Percentiles rank a stretch among this genome's conserved stretches.
Evolutionary conservation across 2,329 filamentous ascomycete species (phyloP).

Genomic region (Apiospora arundinis): DNA sequence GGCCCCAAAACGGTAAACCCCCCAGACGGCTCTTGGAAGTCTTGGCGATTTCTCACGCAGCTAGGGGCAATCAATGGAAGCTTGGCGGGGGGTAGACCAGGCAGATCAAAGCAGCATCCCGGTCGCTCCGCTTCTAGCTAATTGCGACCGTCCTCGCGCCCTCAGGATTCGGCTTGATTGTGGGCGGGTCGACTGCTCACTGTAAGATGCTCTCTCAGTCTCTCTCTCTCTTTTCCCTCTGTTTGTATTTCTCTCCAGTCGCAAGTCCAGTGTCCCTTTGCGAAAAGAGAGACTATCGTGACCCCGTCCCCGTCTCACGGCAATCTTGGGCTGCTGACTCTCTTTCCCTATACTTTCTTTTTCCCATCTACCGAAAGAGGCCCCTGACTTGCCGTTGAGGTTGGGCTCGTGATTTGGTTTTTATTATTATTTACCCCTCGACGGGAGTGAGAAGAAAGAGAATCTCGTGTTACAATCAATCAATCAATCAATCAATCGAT

Average conservation of each 20-base stretch:
- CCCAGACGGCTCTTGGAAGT: conserved; percentile 8
- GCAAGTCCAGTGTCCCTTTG: neutral
- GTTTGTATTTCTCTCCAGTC: neutral
- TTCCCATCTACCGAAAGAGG: neutral
- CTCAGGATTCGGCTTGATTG: neutral
- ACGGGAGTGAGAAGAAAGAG: conserved; percentile 3
- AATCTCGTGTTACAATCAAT: conserved; percentile 8
- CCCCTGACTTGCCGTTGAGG: neutral
- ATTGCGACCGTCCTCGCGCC: conserved; percentile 1
- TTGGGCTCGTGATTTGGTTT: conserved; percentile 1
- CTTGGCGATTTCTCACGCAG: neutral
- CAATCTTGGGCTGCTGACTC: neutral
- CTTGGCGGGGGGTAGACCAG: conserved; percentile 6
- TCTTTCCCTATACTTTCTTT: neutral
- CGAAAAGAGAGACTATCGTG: conserved; percentile 10
- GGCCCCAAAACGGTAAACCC: neutral
- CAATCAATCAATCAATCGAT: neutral
- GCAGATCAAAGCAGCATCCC: conserved; percentile 12
- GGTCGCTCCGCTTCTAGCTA: conserved; percentile 13
- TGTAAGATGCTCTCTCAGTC: no score
- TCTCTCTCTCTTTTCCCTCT: neutral
- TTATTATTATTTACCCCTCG: neutral
- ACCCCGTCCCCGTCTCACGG: neutral
- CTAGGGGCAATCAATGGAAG: neutral
- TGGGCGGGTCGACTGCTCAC: neutral